Percentiles rank a stretch among this genome's conserved stretches.
phyloP scores from a whole-genome alignment of 1,139 yeast genomes.

The Yamadazyma jaroonii region DNA sequence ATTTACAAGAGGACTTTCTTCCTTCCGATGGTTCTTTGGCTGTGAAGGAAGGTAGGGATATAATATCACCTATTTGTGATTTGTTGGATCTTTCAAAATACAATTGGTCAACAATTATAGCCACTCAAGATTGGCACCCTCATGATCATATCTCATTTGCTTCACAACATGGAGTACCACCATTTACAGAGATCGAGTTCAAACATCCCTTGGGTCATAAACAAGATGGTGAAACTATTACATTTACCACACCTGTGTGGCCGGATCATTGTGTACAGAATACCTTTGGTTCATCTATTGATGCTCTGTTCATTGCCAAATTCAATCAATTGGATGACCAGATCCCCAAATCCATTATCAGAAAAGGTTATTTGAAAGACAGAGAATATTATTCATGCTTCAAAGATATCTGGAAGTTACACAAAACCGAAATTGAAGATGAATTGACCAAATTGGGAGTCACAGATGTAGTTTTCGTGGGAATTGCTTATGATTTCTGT shows the following conservation, averaged over 20 bases:
- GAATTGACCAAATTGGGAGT: slow-evolving; percentile 45
- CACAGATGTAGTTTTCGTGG: slow-evolving; percentile 68
- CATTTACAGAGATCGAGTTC: slow-evolving; percentile 52
- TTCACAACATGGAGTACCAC: slow-evolving; percentile 52
- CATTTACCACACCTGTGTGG: slow-evolving; percentile 60
- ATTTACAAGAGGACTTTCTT: slow-evolving; percentile 82
- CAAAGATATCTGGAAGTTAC: slow-evolving; percentile 71
- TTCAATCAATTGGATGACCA: slow-evolving; percentile 22
- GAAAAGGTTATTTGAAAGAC: slow-evolving; percentile 69
- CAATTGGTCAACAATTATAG: slow-evolving; percentile 62
- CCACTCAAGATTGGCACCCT: slow-evolving; percentile 93
- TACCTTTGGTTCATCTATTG: slow-evolving; percentile 64
- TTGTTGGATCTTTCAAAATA: slow-evolving; percentile 33
- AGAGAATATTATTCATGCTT: slow-evolving; percentile 92
- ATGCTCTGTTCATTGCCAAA: slow-evolving; percentile 33
- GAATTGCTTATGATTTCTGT: slow-evolving; percentile 85
- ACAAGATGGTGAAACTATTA: slow-evolving; percentile 23
- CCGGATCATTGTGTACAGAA: slow-evolving; percentile 87
- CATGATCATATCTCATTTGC: slow-evolving; percentile 78
- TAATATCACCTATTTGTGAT: slow-evolving; percentile 50
- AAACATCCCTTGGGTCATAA: slow-evolving; percentile 46
- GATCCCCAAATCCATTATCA: slow-evolving; percentile 43
- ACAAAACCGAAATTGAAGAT: slow-evolving; percentile 62
- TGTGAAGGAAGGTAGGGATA: slow-evolving; percentile 60
- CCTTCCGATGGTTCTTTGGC: slow-evolving; percentile 79